phyloP scores from a whole-genome alignment of 1,284 basidiomycete species.

The Butyriboletus appendiculatus region DNA sequence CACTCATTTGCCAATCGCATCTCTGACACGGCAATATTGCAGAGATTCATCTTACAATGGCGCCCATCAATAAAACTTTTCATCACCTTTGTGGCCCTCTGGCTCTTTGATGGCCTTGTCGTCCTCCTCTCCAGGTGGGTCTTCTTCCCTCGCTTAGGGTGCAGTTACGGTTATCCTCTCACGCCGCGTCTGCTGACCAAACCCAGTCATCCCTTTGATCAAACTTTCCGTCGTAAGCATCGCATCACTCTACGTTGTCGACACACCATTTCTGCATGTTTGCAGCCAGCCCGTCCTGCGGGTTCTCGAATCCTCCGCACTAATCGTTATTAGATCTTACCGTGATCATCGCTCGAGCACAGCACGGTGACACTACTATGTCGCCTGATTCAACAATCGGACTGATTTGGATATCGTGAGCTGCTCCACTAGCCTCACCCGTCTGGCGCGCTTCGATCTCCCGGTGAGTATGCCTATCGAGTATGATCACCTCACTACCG shows the following conservation, averaged over 20 bases:
- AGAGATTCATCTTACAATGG: neutral
- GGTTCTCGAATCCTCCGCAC: neutral
- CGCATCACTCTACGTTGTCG: slow-evolving; percentile 12
- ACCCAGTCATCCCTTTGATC: neutral
- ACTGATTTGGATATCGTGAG: neutral
- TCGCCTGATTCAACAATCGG: neutral
- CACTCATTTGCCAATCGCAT: neutral
- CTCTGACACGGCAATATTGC: neutral
- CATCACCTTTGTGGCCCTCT: slow-evolving; percentile 13
- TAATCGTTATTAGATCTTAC: neutral
- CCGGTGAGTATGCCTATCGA: slow-evolving; percentile 2
- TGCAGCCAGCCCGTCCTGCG: slow-evolving; percentile 6
- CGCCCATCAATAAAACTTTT: neutral
- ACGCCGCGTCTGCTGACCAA: slow-evolving; percentile 11
- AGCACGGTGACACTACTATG: neutral
- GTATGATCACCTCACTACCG: slow-evolving; percentile 3
- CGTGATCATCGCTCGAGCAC: neutral
- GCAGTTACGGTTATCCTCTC: slow-evolving; percentile 6
- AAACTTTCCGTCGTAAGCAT: slow-evolving; percentile 3
- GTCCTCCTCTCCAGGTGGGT: slow-evolving; percentile 5
- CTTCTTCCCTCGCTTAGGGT: slow-evolving; percentile 15
- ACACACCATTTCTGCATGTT: slow-evolving; percentile 28
- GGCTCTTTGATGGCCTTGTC: slow-evolving; percentile 2
- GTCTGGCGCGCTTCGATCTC: slow-evolving; percentile 4
- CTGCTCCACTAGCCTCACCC: slow-evolving; percentile 2